Evolutionary conservation across 2,329 filamentous ascomycete genomes (phyloP), one percentile per base, ranked within the genome.

Genomic region (Trichoderma asperellum): DNA sequence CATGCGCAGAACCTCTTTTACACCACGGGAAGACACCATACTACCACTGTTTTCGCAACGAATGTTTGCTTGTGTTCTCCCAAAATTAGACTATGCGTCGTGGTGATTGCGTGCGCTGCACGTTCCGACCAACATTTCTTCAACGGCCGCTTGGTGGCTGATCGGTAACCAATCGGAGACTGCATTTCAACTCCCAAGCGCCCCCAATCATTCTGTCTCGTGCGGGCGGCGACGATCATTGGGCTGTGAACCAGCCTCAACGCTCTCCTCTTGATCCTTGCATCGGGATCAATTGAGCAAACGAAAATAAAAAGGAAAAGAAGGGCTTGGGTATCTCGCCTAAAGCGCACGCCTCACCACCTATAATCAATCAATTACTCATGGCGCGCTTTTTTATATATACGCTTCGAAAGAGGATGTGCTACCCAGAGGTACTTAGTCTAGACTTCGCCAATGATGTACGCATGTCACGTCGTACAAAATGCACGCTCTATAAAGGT

Each of bases 111-210:
- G 53, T 66, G 63, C 63, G 29, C 5, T 32, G n/a, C 27, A 58
- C 24, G 43, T 18, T 57, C n/a, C 16, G 18, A 21, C 16, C 8
- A 6, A 16, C 16, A 16, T 16, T 43, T 27, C 49, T 43, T 57
- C 53, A 53, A 58, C 52, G 37, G 56, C 55, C 53, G 52, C 53
- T 59, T 40, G 40, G 63, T 43, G 55, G 37, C 52, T 56, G 29
- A 47, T 58, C 53, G 63, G 53, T 58, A 66, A 34, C 63, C 63
- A 66, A 66, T 66, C 63, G 55, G 55, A 58, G 63, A 2, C 37
- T 32, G 14, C n/a, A 47, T 55, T 32, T 16, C 52, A 53, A 55
- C 61, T 55, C 8, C 32, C 47, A 40, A 49, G 47, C 47, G 49
- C 35, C 37, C 14, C 61, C 61, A 64, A 64, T 56, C 49, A 64